A percentile compares a stretch with the other conserved stretches of the same genome.
These are phyloP conservation scores for Stagonosporopsis rhizophila DNA, from an alignment of 2,329 filamentous ascomycete genomes.

Conservation along the genomic window DNA sequence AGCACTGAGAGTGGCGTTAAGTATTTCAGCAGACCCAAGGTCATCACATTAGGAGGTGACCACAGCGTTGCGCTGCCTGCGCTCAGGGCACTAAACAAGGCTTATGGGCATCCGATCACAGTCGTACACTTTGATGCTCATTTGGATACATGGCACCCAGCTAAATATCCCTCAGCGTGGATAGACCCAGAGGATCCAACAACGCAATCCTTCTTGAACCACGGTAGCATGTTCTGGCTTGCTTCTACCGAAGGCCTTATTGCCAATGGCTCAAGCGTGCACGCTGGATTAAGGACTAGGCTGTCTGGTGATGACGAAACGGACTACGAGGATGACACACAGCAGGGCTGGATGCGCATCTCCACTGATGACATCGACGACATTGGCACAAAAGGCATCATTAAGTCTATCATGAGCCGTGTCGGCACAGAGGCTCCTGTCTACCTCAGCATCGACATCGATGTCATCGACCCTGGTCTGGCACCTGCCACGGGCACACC, in stretches of 20 bases:
- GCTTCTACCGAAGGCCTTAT: conserved; percentile 82
- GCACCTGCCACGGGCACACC: conserved; percentile 86
- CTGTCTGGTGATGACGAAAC: conserved; percentile 70
- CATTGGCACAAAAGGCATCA: conserved; percentile 73
- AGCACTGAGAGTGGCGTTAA: conserved; percentile 47
- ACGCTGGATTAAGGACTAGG: conserved; percentile 82
- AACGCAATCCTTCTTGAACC: conserved; percentile 78
- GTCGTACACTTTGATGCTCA: conserved; percentile 66
- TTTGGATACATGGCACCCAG: conserved; percentile 85
- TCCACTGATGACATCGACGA: conserved; percentile 89
- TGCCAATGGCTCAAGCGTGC: conserved; percentile 75
- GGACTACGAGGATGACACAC: conserved; percentile 72
- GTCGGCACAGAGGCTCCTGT: conserved; percentile 79
- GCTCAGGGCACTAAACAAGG: conserved; percentile 56
- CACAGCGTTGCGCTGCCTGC: conserved; percentile 60
- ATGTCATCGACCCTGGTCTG: conserved; percentile 77
- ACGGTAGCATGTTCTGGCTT: conserved; percentile 92
- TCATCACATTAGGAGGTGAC: conserved; percentile 59
- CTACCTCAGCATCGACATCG: conserved; percentile 82
- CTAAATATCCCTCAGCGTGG: conserved; percentile 82
- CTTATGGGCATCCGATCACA: conserved; percentile 54
- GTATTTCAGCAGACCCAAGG: conserved; percentile 55
- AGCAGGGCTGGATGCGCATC: conserved; percentile 81
- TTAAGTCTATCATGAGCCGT: conserved; percentile 72
- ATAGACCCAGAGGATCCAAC: conserved; percentile 57